Conservation (phyloP, 495 filamentous ascomycete species). For the Aspergillus bertholletiae region DNA sequence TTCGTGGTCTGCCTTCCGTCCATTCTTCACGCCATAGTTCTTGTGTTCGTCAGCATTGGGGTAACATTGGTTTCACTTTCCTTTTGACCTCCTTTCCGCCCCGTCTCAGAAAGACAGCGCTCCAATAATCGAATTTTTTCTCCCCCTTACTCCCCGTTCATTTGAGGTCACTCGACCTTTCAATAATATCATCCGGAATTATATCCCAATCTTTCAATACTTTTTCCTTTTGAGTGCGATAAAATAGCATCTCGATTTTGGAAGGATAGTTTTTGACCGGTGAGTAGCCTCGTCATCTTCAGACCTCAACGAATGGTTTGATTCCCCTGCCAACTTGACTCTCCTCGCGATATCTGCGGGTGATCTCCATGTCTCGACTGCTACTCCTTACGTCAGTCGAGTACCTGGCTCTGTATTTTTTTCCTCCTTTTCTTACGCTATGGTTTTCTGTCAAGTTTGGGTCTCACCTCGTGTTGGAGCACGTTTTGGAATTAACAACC, state of each 20-base stretch:
- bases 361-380: slow-evolving; percentile 8
- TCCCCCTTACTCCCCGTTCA: slow-evolving; percentile 12
- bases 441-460: not conserved
- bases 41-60: slow-evolving; percentile 9
- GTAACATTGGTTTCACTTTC: slow-evolving; percentile 12
- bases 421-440: not conserved
- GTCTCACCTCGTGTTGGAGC: slow-evolving; percentile 2
- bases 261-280: not conserved
- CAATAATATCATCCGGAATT: slow-evolving; percentile 13
- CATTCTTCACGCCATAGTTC: slow-evolving; percentile 4
- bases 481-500: slow-evolving; percentile 12
- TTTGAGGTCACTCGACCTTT: slow-evolving; percentile 12
- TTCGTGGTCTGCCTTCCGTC: slow-evolving; percentile 4
- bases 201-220: slow-evolving; percentile 11
- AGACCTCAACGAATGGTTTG: not conserved
- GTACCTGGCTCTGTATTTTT: slow-evolving; percentile 2
- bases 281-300: not conserved
- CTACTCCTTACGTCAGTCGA: slow-evolving; percentile 19
- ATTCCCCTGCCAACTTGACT: not conserved
- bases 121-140: slow-evolving; percentile 17
- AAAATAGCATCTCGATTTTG: slow-evolving; percentile 3
- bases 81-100: slow-evolving; percentile 21
- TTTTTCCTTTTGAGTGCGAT: not conserved
- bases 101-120: slow-evolving; percentile 11
- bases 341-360: not conserved